Evolutionary conservation across 2,329 filamentous ascomycete species (phyloP).

Genomic region (Verticillium zaregamsianum): DNA sequence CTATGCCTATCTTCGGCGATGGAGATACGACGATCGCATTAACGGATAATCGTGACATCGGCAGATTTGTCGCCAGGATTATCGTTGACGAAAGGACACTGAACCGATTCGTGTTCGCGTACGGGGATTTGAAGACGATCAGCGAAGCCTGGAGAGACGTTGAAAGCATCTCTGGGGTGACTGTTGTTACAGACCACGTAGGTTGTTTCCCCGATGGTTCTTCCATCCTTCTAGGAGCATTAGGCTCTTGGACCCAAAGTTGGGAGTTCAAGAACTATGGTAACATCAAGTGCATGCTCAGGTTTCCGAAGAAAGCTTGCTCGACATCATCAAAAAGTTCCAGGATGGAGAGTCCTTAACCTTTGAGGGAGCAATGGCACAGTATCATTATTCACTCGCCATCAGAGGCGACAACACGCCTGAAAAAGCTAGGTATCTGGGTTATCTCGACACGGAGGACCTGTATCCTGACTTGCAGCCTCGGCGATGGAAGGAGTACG

Average conservation of each 20-base stretch:
- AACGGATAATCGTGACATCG: conserved; percentile 49
- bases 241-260: neutral
- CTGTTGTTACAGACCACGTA: conserved; percentile 21
- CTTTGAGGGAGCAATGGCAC: neutral
- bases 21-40: conserved; percentile 38
- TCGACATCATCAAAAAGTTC: neutral
- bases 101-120: conserved; percentile 47
- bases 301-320: neutral
- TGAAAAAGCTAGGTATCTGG: conserved; percentile 48
- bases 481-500: neutral
- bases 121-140: conserved; percentile 38
- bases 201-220: neutral
- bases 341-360: neutral
- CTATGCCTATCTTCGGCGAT: conserved; percentile 36
- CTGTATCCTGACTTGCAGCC: conserved; percentile 45
- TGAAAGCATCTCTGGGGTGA: conserved; percentile 45
- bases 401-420: conserved; percentile 50
- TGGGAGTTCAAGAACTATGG: neutral
- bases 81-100: conserved; percentile 48
- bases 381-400: neutral
- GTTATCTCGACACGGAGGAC: conserved; percentile 46
- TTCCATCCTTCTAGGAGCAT: neutral
- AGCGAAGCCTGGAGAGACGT: conserved; percentile 41
- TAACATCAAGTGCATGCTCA: neutral
- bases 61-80: conserved; percentile 45